Percentiles rank a stretch among this genome's conserved stretches.
Conservation (phyloP, 208 protist genomes). For the Leishmania gerbilli region DNA sequence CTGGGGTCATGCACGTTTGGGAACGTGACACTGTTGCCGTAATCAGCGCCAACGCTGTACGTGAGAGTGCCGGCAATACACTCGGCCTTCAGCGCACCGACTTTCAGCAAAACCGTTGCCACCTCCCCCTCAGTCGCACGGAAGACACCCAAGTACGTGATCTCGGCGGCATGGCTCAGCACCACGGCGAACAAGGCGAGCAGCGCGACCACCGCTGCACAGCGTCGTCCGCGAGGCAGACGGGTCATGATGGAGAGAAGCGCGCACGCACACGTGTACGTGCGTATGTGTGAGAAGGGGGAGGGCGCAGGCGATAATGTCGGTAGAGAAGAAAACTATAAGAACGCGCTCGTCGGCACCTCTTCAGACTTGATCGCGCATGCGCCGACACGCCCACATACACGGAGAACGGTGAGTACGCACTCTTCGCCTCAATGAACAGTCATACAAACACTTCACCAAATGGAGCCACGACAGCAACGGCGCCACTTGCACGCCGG, state of each 20-base stretch:
- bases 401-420: neutral
- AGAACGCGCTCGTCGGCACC: neutral
- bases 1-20: conserved; percentile 16
- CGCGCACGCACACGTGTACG: neutral
- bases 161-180: conserved; percentile 8
- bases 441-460: neutral
- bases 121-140: conserved; percentile 33
- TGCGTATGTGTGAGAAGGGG: neutral
- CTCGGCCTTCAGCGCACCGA: neutral
- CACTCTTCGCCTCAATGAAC: neutral
- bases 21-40: conserved; percentile 41
- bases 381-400: neutral
- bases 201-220: conserved; percentile 14
- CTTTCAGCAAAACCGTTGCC: conserved; percentile 6
- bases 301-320: neutral
- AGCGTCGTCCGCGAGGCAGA: neutral
- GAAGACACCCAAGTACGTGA: conserved; percentile 45
- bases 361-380: neutral
- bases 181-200: conserved; percentile 14
- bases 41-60: conserved; percentile 29
- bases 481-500: neutral
- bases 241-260: neutral
- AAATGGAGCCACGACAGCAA: neutral
- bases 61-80: conserved; percentile 35
- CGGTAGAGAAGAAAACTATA: neutral